These are phyloP conservation scores for Magnolia officinalis DNA, from an alignment of 164 flowering plant genomes.

Conservation along the genomic window DNA sequence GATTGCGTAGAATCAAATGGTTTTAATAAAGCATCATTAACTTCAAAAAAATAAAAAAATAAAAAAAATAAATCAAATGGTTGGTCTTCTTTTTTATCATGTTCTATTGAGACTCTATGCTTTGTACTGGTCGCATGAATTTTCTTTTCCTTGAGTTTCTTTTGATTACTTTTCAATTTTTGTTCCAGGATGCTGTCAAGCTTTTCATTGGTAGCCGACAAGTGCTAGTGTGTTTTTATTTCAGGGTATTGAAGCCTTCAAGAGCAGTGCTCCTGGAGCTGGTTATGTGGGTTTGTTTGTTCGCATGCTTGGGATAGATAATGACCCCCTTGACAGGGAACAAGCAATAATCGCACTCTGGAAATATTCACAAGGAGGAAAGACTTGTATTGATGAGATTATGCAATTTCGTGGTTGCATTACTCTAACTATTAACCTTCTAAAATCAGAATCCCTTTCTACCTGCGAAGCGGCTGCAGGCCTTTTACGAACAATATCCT, in stretches of 20 bases:
- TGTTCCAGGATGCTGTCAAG: not conserved
- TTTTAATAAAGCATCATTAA: too few relatives aligned
- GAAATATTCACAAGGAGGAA: constrained; percentile 82
- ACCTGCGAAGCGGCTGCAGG: constrained; percentile 92
- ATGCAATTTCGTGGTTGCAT: constrained; percentile 69
- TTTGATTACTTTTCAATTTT: not conserved
- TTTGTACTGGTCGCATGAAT: not conserved
- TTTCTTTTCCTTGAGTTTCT: not conserved
- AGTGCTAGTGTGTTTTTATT: constrained; percentile 6
- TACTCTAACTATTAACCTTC: constrained; percentile 62
- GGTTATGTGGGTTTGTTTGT: constrained; percentile 66
- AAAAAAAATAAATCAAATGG: not conserved
- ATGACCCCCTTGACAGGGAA: constrained; percentile 79
- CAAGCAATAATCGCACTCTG: constrained; percentile 70
- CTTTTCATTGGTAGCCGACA: not conserved
- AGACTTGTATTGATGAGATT: constrained; percentile 56
- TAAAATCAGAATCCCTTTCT: constrained; percentile 56
- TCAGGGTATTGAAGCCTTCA: constrained; percentile 40
- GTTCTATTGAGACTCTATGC: not conserved
- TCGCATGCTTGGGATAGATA: constrained; percentile 80
- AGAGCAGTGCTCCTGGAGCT: constrained; percentile 26
- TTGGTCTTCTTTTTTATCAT: not conserved
- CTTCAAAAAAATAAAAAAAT: too few relatives aligned
- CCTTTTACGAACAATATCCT: constrained; percentile 58
- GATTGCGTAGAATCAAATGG: too few relatives aligned